Percentiles rank a stretch among this genome's conserved stretches.
phyloP scores from a whole-genome alignment of 1,284 basidiomycete genomes.

The Pseudomicrostroma phylloplanum region DNA sequence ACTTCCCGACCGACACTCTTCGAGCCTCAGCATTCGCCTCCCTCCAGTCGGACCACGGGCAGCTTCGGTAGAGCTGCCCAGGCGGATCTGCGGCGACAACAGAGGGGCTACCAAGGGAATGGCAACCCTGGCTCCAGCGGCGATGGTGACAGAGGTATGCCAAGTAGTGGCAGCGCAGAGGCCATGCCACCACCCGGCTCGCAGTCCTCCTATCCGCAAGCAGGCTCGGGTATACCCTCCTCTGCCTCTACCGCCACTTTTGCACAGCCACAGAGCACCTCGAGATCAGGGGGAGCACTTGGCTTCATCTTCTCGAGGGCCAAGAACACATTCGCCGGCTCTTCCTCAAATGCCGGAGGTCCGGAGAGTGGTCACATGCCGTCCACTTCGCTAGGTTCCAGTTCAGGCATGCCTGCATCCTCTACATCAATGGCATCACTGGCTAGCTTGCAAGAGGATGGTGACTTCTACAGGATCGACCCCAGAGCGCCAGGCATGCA shows the following conservation, averaged over 20 bases:
- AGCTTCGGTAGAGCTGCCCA: background rate
- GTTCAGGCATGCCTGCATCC: slow-evolving; percentile 11
- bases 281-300: slow-evolving; percentile 23
- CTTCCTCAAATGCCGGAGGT: slow-evolving; percentile 14
- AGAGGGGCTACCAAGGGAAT: background rate
- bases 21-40: background rate
- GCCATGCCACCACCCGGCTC: background rate
- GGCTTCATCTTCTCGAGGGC: slow-evolving; percentile 44
- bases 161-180: background rate
- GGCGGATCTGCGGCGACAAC: slow-evolving; percentile 2
- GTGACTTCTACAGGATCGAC: background rate
- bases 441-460: slow-evolving; percentile 9
- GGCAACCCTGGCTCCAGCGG: background rate
- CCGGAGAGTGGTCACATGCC: background rate
- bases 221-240: background rate
- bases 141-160: background rate
- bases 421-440: slow-evolving; percentile 8
- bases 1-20: background rate
- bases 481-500: no score
- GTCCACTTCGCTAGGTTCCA: background rate
- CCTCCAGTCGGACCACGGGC: background rate
- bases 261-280: slow-evolving; percentile 23
- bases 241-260: slow-evolving; percentile 16
- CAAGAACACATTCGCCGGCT: slow-evolving; percentile 37
- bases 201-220: background rate